Conservation (phyloP, 768 basidiomycete genomes). For the Boletus patriciae region DNA sequence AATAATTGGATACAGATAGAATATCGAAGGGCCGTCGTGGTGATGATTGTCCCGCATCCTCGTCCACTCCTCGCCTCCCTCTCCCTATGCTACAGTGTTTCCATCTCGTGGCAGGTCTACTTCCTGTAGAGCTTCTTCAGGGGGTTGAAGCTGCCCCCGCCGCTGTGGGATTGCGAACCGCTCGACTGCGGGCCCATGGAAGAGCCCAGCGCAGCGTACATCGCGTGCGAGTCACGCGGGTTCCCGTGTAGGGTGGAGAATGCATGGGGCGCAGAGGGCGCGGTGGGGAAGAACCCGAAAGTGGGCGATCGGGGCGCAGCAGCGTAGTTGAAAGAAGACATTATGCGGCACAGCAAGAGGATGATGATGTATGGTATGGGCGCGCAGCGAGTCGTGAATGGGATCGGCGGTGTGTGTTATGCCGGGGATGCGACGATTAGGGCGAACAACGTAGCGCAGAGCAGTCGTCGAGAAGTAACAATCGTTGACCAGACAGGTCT, state of each 20-base stretch:
- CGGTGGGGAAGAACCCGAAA: constrained; percentile 59
- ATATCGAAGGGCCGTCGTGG: constrained; percentile 21
- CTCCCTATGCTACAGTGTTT: constrained; percentile 31
- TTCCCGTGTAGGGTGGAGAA: constrained; percentile 58
- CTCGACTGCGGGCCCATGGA: constrained; percentile 25
- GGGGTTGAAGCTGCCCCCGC: constrained; percentile 27
- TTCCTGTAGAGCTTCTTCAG: constrained; percentile 41
- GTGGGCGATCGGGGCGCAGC: constrained; percentile 52
- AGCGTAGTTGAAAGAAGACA: constrained; percentile 47
- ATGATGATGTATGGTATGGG: neutral
- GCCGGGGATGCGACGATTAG: neutral
- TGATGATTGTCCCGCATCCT: neutral
- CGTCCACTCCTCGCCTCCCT: neutral
- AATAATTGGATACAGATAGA: constrained; percentile 22
- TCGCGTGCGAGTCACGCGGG: constrained; percentile 58
- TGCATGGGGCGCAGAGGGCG: constrained; percentile 54
- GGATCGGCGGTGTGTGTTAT: neutral
- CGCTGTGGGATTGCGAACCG: constrained; percentile 26
- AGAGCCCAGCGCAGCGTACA: constrained; percentile 53
- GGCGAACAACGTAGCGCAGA: constrained; percentile 10
- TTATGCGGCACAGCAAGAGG: constrained; percentile 17
- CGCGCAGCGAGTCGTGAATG: neutral
- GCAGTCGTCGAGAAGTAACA: constrained; percentile 10
- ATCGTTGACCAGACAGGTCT: constrained; percentile 10
- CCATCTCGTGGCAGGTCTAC: constrained; percentile 9